These are phyloP conservation scores for Fusarium sterilihyphosum DNA, from an alignment of 2,329 filamentous ascomycete species.

Conservation along the genomic window DNA sequence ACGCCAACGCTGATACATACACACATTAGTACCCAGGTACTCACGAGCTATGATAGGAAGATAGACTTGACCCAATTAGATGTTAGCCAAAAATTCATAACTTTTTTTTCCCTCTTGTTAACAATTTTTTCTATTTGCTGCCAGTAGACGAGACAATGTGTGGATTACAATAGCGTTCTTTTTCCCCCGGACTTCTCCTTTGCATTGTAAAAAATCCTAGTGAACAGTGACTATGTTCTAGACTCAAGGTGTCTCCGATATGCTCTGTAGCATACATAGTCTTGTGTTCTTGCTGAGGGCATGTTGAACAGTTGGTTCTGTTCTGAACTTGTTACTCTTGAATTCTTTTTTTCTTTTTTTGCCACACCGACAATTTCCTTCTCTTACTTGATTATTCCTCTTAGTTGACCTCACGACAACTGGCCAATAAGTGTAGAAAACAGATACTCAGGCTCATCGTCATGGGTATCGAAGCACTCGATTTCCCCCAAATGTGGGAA, in stretches of 20 bases:
- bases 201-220: slow-evolving; percentile 6
- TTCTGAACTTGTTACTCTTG: background rate
- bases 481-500: slow-evolving; percentile 85
- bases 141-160: slow-evolving; percentile 11
- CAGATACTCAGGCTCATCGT: background rate
- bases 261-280: slow-evolving; percentile 16
- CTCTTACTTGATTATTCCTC: background rate
- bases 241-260: slow-evolving; percentile 14
- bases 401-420: background rate
- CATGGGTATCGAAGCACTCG: slow-evolving; percentile 54
- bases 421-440: background rate
- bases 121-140: slow-evolving; percentile 3
- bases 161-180: slow-evolving; percentile 11
- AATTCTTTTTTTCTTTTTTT: background rate
- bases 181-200: slow-evolving; percentile 18
- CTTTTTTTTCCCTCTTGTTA: slow-evolving; percentile 1
- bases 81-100: slow-evolving; percentile 17
- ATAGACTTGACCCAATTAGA: slow-evolving; percentile 23
- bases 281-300: slow-evolving; percentile 24
- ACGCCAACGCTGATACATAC: background rate
- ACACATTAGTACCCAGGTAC: background rate
- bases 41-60: background rate
- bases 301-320: background rate
- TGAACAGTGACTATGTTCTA: slow-evolving; percentile 19
- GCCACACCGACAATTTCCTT: slow-evolving; percentile 15